Percentiles rank a stretch among this genome's conserved stretches.
Conservation (phyloP, 441 rosid genomes). For the Arabidopsis lyrata region DNA sequence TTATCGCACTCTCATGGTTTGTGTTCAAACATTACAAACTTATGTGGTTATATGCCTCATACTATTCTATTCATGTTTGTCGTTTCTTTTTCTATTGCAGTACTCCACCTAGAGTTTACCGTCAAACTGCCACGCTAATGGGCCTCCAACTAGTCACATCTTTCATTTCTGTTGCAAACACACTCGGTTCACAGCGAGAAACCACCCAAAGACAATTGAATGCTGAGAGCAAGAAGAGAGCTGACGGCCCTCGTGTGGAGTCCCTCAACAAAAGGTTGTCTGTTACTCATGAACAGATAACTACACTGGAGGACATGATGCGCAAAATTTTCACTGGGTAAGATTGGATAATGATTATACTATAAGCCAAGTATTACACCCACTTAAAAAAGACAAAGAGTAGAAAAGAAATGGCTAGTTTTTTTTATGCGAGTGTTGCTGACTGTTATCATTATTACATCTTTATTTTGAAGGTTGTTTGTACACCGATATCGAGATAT, state of each 20-base stretch:
- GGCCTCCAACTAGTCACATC: slow-evolving; percentile 99
- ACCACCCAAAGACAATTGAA: slow-evolving; percentile 97
- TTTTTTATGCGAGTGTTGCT: slow-evolving; percentile 20
- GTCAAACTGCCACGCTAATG: slow-evolving; percentile 88
- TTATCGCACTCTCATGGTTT: slow-evolving; percentile 96
- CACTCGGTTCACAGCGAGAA: slow-evolving; percentile 88
- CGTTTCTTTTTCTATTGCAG: slow-evolving; percentile 53
- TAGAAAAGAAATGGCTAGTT: neutral
- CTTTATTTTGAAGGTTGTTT: slow-evolving; percentile 80
- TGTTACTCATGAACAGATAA: slow-evolving; percentile 78
- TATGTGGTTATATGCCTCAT: slow-evolving; percentile 28
- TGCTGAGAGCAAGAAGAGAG: slow-evolving; percentile 88
- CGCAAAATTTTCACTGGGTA: slow-evolving; percentile 98
- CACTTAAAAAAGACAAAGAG: neutral
- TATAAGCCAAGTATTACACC: slow-evolving; percentile 21
- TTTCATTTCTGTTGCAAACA: slow-evolving; percentile 85
- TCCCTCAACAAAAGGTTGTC: slow-evolving; percentile 90
- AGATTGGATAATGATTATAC: slow-evolving; percentile 31
- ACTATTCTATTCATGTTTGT: neutral
- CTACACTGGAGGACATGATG: slow-evolving; percentile 95
- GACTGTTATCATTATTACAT: slow-evolving; percentile 35
- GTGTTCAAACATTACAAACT: slow-evolving; percentile 41
- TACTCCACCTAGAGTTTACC: slow-evolving; percentile 95
- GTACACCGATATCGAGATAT: slow-evolving; percentile 99
- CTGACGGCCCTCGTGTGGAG: slow-evolving; percentile 88